Evolutionary conservation across 768 basidiomycete genomes (phyloP), one percentile per base, ranked within the genome.

Genomic region (Cystobasidium ongulense): DNA sequence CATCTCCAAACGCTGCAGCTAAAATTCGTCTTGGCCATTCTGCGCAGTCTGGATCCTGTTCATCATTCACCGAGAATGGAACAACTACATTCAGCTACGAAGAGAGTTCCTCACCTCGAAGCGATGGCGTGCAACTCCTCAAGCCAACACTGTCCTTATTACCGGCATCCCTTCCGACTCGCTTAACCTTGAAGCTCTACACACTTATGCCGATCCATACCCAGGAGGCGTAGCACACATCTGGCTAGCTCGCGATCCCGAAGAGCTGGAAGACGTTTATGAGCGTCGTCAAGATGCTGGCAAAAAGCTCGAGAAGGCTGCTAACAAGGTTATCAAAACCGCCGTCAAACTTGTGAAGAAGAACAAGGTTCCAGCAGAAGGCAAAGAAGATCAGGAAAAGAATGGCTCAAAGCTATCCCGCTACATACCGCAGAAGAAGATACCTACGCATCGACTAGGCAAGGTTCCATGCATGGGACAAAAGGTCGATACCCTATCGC

Each of bases 401-500:
- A 43, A 33, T 18, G 57, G 79, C 79, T 25, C n/a, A 13, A 27
- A 66, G 29, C 80, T 87, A 27, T 83, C 86, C 66, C 84, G 85
- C 46, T 84, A 87, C 35, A 90, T 96, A 1, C 89, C 92, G 0
- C 82, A 81, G 25, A 84, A 85, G 29, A 83, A 90, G 77, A 86
- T 95, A 1, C 96, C 95, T 0, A 86, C 87, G 0, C 91, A 91
- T 79, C 81, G 85, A 72, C 84, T 82, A 67, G 79, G 79, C 4
- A 81, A 84, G 29, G 79, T 86, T 59, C 85, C 86, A 0, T 83
- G 95, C 29, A 82, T 87, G 1, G 96, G 96, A 8, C 81, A 91
- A 80, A 90, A 95, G 81, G 93, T 97, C 18, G 96, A 98, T 82
- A 86, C 90, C 1, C 92, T 98, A 79, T 88, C 92, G 1, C 96